Evolutionary conservation across 1,139 yeast genomes (phyloP), one percentile per base, ranked within the genome.

Genomic region (Yamadazyma sp.): DNA sequence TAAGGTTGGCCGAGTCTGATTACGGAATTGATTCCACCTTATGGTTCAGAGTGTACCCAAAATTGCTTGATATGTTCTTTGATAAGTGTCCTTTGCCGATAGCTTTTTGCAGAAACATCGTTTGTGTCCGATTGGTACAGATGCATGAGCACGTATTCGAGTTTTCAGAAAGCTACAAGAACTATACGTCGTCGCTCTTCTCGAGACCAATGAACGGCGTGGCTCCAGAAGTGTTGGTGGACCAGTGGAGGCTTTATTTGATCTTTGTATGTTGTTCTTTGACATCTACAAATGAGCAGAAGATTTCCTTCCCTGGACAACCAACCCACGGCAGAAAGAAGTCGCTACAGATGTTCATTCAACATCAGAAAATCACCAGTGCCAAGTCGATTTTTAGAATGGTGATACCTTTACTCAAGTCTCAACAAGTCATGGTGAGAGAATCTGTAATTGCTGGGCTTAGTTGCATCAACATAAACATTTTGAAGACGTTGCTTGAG

Each of bases 11-110:
- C 0, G 96, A 87, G 51, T 86, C 96, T 2, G 96, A 87, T 46
- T 86, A 89, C 55, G 97, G 98, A 2, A 91, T 92, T 8, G 98
- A 94, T 59, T 83, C 95, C 1, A 96, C 98, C 0, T 66, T 94
- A 17, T 94, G 98, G 98, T 83, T 91, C 51, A 77, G 95, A 49
- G 76, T 85, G 1, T 91, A 86, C 54, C 98, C 98, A 1, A 77
- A 75, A 34, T 65, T 94, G 4, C 65, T 92, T 35, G 81, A 77
- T 31, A 72, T 81, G 2, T 80, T 94, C 46, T 89, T 87, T 50
- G 88, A 82, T 44, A 75, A 73, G 39, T 91, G 95, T 55, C 98
- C 98, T 0, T 83, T 92, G 59, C 94, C 96, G 0, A 89, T 92
- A 56, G 98, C 98, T 0, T 71, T 92, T 45, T 88, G 96, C 49